Conservation (phyloP, 2,329 filamentous ascomycete species). For the Colletotrichum endophyticum region DNA sequence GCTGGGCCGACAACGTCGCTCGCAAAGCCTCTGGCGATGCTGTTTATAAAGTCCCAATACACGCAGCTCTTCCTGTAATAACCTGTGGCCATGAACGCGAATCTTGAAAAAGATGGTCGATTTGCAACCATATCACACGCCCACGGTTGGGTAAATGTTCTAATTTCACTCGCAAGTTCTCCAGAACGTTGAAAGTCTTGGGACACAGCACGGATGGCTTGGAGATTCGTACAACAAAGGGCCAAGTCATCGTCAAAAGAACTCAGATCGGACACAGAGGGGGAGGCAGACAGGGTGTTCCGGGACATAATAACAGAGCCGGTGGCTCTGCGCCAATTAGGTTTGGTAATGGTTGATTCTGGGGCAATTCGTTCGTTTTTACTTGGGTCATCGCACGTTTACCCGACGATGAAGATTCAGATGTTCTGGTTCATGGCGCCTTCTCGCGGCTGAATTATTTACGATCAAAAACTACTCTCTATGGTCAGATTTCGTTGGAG, state of each 20-base stretch:
- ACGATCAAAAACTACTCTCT: not conserved
- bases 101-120: not conserved
- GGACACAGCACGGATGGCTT: not conserved
- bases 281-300: accelerated
- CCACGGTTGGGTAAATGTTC: not conserved
- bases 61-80: not conserved
- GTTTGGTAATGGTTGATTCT: not conserved
- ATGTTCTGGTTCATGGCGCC: not conserved
- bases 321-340: not conserved
- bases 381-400: not conserved
- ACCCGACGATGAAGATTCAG: not conserved
- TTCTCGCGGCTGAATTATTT: not conserved
- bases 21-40: too few relatives aligned
- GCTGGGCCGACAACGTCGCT: too few relatives aligned
- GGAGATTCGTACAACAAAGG: not conserved
- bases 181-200: accelerated
- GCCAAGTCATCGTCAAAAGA: not conserved
- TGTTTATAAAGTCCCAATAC: not conserved
- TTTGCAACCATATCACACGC: not conserved
- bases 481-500: not conserved
- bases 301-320: not conserved
- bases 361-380: not conserved
- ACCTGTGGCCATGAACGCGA: accelerated
- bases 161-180: not conserved
- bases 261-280: not conserved